Conservation (phyloP, 2,329 filamentous ascomycete species). For the Epichloe hybrida region DNA sequence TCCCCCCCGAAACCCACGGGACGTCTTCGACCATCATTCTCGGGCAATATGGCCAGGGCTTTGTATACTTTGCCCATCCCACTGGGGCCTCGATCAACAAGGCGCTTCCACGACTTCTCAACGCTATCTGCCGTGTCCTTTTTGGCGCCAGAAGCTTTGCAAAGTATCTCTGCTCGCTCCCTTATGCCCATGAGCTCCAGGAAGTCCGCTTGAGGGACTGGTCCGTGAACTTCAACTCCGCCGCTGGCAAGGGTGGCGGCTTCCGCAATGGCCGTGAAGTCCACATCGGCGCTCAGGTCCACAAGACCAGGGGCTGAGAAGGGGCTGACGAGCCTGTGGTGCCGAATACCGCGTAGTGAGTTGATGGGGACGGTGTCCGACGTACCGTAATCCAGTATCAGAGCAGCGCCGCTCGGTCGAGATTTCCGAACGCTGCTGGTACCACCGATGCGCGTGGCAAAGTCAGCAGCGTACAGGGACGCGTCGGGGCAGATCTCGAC, state of each 20-base stretch:
- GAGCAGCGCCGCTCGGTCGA: slow-evolving; percentile 63
- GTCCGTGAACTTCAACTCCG: slow-evolving; percentile 83
- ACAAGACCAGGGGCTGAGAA: slow-evolving; percentile 70
- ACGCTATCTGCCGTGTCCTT: slow-evolving; percentile 45
- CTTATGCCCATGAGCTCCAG: slow-evolving; percentile 69
- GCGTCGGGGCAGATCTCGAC: slow-evolving; percentile 89
- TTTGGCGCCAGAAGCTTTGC: slow-evolving; percentile 28
- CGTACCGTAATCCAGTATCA: slow-evolving; percentile 95
- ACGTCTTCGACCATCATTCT: slow-evolving; percentile 56
- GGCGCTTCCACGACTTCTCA: slow-evolving; percentile 61
- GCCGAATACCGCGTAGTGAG: slow-evolving; percentile 76
- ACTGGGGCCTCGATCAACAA: slow-evolving; percentile 68
- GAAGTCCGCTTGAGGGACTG: slow-evolving; percentile 74
- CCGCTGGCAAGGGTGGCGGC: slow-evolving; percentile 61
- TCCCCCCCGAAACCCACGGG: slow-evolving; percentile 95
- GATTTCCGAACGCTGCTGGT: slow-evolving; percentile 39
- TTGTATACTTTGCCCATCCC: slow-evolving; percentile 97
- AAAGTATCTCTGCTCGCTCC: slow-evolving; percentile 58
- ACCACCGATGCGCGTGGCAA: slow-evolving; percentile 75
- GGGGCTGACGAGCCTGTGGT: slow-evolving; percentile 64
- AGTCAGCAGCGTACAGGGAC: slow-evolving; percentile 63
- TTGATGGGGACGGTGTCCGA: slow-evolving; percentile 66
- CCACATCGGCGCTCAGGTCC: slow-evolving; percentile 85
- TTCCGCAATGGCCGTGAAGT: slow-evolving; percentile 80
- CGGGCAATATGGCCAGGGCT: slow-evolving; percentile 77